phyloP scores from a whole-genome alignment of 75 land plant genomes.

The Sequoiadendron giganteum region DNA sequence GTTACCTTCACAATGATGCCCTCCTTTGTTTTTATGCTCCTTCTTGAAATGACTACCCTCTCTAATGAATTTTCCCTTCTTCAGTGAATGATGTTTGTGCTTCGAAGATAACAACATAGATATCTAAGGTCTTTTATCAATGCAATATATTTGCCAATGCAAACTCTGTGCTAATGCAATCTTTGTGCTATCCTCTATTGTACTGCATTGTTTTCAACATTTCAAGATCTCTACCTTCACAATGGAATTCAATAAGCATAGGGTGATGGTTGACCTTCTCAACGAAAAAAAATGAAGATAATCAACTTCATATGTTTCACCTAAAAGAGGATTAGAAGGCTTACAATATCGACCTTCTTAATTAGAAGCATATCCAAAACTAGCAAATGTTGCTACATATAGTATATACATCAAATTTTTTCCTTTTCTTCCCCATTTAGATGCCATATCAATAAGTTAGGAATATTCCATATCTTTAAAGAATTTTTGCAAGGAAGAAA shows the following conservation, averaged over 20 bases:
- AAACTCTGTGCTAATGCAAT: too few relatives aligned
- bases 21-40: too few relatives aligned
- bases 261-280: conserved; percentile 98
- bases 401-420: conserved; percentile 77
- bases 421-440: conserved; percentile 80
- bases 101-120: too few relatives aligned
- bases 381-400: conserved; percentile 86
- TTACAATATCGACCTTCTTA: conserved; percentile 84
- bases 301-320: conserved; percentile 91
- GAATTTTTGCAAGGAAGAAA: conserved; percentile 92
- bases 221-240: conserved; percentile 60
- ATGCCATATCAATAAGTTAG: conserved; percentile 83
- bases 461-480: conserved; percentile 98
- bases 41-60: too few relatives aligned
- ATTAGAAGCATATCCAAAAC: conserved; percentile 86
- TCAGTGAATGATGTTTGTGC: too few relatives aligned
- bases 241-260: conserved; percentile 92
- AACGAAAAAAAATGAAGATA: conserved; percentile 79
- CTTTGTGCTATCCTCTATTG: too few relatives aligned
- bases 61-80: too few relatives aligned
- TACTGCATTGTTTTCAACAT: too few relatives aligned
- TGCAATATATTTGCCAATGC: too few relatives aligned
- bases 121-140: too few relatives aligned
- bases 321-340: conserved; percentile 86
- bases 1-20: too few relatives aligned